Evolutionary conservation across 2,329 filamentous ascomycete species (phyloP), one percentile per base, ranked within the genome.

Genomic region (Trichoderma sp.): DNA sequence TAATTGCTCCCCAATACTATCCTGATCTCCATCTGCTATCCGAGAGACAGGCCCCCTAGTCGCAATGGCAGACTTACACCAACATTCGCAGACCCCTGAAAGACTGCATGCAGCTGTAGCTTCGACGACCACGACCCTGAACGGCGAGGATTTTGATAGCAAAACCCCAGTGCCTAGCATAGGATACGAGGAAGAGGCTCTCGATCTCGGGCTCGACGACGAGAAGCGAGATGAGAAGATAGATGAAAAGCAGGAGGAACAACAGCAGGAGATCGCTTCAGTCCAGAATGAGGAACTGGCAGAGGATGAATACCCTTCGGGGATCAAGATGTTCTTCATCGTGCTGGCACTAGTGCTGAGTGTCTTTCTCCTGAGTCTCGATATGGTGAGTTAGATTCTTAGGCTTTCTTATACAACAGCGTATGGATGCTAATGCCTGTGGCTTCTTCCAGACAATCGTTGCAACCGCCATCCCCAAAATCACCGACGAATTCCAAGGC

Each of bases 401-500:
- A 17, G 4, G 5, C n/a, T n/a, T 34, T 17, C 61, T 74, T 15
- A 22, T 19, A 2, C 2, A 15, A 27, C 12, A 10, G 1, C 5
- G 25, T 7, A n/a, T 53, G n/a, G 22, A 27, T 48, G 53, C 64
- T 37, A 25, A 48, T 17, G 27, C 19, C 39, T n/a, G n/a, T 22
- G 13, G 6, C 29, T 50, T 10, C 12, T 12, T 25, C 0, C 13
- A 84, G 81, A 86, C 84, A 15, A 87, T 87, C 67, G 81, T 87
- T n/a, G 83, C 84, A 4, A 86, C 84, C 0, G 85, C 84, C 10
- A 86, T 87, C 48, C 85, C 85, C 10, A 84, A 83, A 69, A 86
- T 87, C 72, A 86, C 85, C 1, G 81, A 81, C 70, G 80, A 84
- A 48, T 84, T 85, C 76, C 78, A 83, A 67, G 79, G 82, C 57